Conservation (phyloP, 371 early-diverging fungal genomes). For the Rhizopus arrhizus region DNA sequence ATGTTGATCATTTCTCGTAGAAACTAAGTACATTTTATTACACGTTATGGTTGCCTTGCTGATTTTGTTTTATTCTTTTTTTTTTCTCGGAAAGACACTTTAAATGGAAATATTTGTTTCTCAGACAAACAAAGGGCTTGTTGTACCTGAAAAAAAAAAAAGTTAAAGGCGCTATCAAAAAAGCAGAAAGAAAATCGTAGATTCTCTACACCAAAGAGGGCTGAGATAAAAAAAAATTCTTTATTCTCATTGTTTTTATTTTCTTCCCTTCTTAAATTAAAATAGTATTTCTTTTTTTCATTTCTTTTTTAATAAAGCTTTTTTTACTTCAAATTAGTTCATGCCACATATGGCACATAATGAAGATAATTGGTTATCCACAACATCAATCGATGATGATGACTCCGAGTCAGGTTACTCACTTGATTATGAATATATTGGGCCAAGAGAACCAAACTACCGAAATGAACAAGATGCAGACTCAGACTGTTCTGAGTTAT, state of each 20-base stretch:
- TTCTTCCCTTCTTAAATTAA: slow-evolving; percentile 27
- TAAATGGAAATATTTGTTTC: no score
- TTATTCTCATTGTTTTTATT: background rate
- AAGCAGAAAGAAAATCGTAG: background rate
- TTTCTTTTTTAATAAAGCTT: background rate
- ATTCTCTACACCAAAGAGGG: background rate
- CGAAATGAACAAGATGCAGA: slow-evolving; percentile 39
- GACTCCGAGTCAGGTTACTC: slow-evolving; percentile 41
- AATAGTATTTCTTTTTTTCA: background rate
- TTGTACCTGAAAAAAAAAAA: no score
- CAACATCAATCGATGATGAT: slow-evolving; percentile 18
- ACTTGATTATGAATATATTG: slow-evolving; percentile 50
- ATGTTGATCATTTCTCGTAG: no score
- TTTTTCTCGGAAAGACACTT: no score
- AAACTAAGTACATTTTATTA: no score
- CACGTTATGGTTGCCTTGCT: no score
- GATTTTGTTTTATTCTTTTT: no score
- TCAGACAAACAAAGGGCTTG: no score
- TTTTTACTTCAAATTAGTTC: background rate
- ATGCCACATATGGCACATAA: slow-evolving; percentile 10
- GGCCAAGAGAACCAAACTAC: slow-evolving; percentile 47
- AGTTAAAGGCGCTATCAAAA: no score
- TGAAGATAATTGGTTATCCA: slow-evolving; percentile 14
- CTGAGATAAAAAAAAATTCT: background rate
- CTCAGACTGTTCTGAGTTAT: slow-evolving; percentile 47